A percentile compares a stretch with the other conserved stretches of the same genome.
Evolutionary conservation across 441 rosid genomes (phyloP).

Genomic region (Bruguiera hainesii): DNA sequence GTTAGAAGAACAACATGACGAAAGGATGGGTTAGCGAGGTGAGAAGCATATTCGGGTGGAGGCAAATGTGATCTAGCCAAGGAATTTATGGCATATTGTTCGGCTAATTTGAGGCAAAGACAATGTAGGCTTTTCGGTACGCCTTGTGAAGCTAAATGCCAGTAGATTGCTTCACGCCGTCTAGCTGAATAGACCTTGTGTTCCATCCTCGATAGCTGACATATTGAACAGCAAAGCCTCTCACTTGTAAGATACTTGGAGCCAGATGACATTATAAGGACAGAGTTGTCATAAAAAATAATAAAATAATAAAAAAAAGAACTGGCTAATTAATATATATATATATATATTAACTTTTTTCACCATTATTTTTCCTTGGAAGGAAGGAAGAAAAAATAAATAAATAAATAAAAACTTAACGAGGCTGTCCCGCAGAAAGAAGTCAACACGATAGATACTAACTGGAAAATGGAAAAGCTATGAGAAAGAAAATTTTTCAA

Average conservation of each 20-base stretch:
- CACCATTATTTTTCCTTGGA: no score
- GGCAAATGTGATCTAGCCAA: constrained; percentile 79
- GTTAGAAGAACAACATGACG: constrained; percentile 78
- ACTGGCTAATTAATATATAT: no score
- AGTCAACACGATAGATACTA: no score
- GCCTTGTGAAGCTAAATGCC: constrained; percentile 94
- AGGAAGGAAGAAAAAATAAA: no score
- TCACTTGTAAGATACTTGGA: constrained; percentile 6
- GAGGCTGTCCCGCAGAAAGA: no score
- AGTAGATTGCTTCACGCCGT: constrained; percentile 68
- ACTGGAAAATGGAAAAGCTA: not conserved
- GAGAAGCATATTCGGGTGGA: constrained; percentile 67
- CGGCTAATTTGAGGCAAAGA: constrained; percentile 79
- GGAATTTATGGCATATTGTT: constrained; percentile 86
- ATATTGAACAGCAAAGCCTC: constrained; percentile 8
- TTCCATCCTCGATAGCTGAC: constrained; percentile 75
- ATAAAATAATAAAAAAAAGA: not conserved
- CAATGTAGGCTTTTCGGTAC: constrained; percentile 85
- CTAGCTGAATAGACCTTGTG: constrained; percentile 63
- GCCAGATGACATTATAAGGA: not conserved
- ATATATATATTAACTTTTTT: no score
- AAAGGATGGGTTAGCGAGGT: constrained; percentile 62
- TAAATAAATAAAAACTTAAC: no score
- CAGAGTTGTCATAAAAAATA: not conserved
- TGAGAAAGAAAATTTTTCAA: not conserved